Evolutionary conservation across 1,284 basidiomycete genomes (phyloP).

Genomic region (Ganoderma leucocontextum): DNA sequence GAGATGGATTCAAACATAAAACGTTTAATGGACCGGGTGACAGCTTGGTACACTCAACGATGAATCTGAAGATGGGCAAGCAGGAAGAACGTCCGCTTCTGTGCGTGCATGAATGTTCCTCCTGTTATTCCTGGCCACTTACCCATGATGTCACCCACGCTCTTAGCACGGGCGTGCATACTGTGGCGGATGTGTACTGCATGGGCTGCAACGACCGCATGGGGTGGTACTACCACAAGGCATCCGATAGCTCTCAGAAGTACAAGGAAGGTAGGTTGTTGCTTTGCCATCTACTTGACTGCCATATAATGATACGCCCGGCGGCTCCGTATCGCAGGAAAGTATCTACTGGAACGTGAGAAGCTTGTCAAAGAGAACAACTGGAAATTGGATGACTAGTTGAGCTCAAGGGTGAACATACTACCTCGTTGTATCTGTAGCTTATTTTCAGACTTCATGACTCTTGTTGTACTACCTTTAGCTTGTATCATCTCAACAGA

Average conservation of each 20-base stretch:
- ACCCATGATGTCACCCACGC: conserved; percentile 7
- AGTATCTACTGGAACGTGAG: conserved; percentile 86
- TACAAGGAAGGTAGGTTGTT: conserved; percentile 81
- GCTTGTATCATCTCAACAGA: neutral
- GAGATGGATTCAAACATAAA: neutral
- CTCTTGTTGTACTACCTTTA: neutral
- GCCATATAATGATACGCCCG: neutral
- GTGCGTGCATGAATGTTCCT: conserved; percentile 44
- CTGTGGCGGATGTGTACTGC: conserved; percentile 83
- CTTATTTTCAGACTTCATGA: neutral
- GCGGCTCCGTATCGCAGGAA: conserved; percentile 57
- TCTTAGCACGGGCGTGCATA: conserved; percentile 81
- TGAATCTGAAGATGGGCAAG: conserved; percentile 78
- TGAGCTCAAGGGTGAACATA: neutral
- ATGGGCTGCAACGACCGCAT: conserved; percentile 79
- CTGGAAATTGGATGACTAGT: conserved; percentile 65
- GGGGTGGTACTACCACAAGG: conserved; percentile 88
- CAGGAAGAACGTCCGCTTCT: conserved; percentile 81
- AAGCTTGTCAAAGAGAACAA: conserved; percentile 82
- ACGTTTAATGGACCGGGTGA: no score
- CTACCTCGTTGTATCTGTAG: neutral
- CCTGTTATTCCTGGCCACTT: neutral
- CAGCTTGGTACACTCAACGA: conserved; percentile 81
- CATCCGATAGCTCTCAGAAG: conserved; percentile 81
- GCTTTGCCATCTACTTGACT: neutral